phyloP scores from a whole-genome alignment of 2,329 filamentous ascomycete species.

The Penicillium verrucosum region DNA sequence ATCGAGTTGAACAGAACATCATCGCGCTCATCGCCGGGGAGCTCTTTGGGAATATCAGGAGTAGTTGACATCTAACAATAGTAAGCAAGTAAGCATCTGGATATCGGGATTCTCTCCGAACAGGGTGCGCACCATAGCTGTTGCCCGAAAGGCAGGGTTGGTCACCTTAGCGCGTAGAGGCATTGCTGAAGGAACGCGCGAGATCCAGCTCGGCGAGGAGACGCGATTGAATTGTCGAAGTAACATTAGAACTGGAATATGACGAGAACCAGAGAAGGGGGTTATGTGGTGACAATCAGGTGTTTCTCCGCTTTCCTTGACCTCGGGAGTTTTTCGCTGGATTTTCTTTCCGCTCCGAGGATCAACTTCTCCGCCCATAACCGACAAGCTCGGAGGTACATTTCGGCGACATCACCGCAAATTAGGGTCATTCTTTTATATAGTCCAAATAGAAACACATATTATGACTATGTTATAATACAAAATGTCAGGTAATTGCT shows the following conservation, averaged over 20 bases:
- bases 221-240: slow-evolving; percentile 40
- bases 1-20: slow-evolving; percentile 90
- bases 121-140: slow-evolving; percentile 51
- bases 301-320: slow-evolving; percentile 29
- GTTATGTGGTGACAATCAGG: slow-evolving; percentile 22
- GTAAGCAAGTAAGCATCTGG: slow-evolving; percentile 21
- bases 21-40: slow-evolving; percentile 69
- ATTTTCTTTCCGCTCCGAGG: slow-evolving; percentile 28
- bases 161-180: slow-evolving; percentile 74
- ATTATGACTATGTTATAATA: background rate
- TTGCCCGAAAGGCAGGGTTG: slow-evolving; percentile 55
- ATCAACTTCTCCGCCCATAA: slow-evolving; percentile 20
- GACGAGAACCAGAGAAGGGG: slow-evolving; percentile 16
- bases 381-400: slow-evolving; percentile 4
- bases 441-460: background rate
- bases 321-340: slow-evolving; percentile 29
- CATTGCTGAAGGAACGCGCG: slow-evolving; percentile 56
- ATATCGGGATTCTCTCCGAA: background rate
- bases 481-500: background rate
- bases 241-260: slow-evolving; percentile 41
- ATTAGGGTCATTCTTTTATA: background rate
- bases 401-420: background rate
- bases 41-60: slow-evolving; percentile 48
- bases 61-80: slow-evolving; percentile 43
- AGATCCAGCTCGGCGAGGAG: slow-evolving; percentile 46